A percentile compares a stretch with the other conserved stretches of the same genome.
Evolutionary conservation across 2,329 filamentous ascomycete species (phyloP).

Genomic region (Tolypocladium amazonense): DNA sequence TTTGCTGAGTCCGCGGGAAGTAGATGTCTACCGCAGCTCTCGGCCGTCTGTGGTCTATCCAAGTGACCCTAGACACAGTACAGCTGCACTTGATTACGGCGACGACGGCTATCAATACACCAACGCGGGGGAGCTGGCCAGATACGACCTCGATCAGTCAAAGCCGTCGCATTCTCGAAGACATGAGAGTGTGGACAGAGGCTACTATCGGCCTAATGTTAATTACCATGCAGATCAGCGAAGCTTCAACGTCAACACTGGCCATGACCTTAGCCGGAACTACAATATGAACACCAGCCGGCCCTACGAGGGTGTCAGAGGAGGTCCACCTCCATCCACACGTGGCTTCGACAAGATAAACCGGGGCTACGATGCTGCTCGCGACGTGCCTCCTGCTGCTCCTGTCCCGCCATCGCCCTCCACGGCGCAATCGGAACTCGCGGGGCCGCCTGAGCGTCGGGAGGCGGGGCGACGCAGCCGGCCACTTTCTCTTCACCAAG

Average conservation of each 20-base stretch:
- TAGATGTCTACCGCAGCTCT: slow-evolving; percentile 35
- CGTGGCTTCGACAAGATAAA: slow-evolving; percentile 62
- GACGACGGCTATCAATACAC: slow-evolving; percentile 55
- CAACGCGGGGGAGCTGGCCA: slow-evolving; percentile 49
- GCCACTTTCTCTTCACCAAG: slow-evolving; percentile 43
- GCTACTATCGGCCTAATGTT: slow-evolving; percentile 45
- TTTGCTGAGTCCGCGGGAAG: slow-evolving; percentile 24
- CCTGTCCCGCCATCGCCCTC: slow-evolving; percentile 25
- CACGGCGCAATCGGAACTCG: slow-evolving; percentile 9
- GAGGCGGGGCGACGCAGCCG: slow-evolving; percentile 21
- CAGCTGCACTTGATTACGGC: slow-evolving; percentile 39
- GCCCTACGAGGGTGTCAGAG: slow-evolving; percentile 24
- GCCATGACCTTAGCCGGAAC: slow-evolving; percentile 30
- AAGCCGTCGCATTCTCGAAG: slow-evolving; percentile 29
- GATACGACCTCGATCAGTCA: slow-evolving; percentile 49
- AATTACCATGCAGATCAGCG: slow-evolving; percentile 36
- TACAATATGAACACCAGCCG: slow-evolving; percentile 25
- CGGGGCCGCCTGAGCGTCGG: slow-evolving; percentile 6
- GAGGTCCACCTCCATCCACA: slow-evolving; percentile 56
- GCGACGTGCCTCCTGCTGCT: slow-evolving; percentile 30
- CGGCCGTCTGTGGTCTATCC: slow-evolving; percentile 36
- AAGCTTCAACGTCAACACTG: slow-evolving; percentile 35
- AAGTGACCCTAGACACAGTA: slow-evolving; percentile 30
- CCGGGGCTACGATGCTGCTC: slow-evolving; percentile 36
- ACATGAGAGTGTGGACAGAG: slow-evolving; percentile 44